phyloP scores from a whole-genome alignment of 2,329 filamentous ascomycete species.

The Pseudocercospora eumusae region DNA sequence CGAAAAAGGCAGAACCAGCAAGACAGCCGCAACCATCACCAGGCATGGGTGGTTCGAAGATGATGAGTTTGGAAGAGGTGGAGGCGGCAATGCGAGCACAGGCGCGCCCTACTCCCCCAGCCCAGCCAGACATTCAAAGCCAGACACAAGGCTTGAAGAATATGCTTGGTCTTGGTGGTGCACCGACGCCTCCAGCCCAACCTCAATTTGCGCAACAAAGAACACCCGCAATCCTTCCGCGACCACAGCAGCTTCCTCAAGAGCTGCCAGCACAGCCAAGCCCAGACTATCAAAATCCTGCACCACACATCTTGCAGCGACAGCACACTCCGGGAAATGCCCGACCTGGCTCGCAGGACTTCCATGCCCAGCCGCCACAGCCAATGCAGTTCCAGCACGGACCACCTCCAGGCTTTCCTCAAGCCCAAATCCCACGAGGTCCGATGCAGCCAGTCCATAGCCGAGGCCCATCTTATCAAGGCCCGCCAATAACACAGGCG shows the following conservation, averaged over 20 bases:
- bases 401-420: conserved; percentile 26
- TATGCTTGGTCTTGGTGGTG: conserved; percentile 38
- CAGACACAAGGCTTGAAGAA: conserved; percentile 40
- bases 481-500: conserved; percentile 64
- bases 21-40: conserved; percentile 18
- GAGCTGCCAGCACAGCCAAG: conserved; percentile 37
- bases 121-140: conserved; percentile 28
- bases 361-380: conserved; percentile 32
- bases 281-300: conserved; percentile 45
- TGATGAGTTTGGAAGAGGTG: conserved; percentile 95
- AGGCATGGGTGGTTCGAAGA: conserved; percentile 61
- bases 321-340: conserved; percentile 32
- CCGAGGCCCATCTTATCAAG: conserved; percentile 53
- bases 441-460: conserved; percentile 39
- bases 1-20: conserved; percentile 44
- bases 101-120: conserved; percentile 46
- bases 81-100: conserved; percentile 87
- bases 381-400: conserved; percentile 33
- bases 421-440: conserved; percentile 40
- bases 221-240: conserved; percentile 51
- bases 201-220: conserved; percentile 41
- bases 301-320: conserved; percentile 45
- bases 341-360: conserved; percentile 31
- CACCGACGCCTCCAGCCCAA: conserved; percentile 25
- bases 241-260: conserved; percentile 46